Evolutionary conservation across 768 basidiomycete genomes (phyloP).

Genomic region (Suillus clintonianus): DNA sequence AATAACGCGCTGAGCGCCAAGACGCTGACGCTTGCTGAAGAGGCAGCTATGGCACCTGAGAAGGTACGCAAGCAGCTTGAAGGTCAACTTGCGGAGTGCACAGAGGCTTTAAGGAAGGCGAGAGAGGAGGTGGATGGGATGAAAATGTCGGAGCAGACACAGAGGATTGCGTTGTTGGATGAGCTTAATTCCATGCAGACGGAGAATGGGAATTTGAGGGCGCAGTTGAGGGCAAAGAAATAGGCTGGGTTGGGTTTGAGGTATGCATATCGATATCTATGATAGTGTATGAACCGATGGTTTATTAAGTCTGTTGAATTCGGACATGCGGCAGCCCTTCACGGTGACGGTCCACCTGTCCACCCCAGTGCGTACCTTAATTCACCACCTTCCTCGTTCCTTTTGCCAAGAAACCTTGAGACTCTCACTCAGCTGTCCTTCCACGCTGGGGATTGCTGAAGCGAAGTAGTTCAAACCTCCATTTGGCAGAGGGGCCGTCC

Average conservation of each 20-base stretch:
- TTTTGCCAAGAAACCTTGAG: too few species aligned
- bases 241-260: not conserved
- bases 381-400: too few species aligned
- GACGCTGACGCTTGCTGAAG: constrained; percentile 51
- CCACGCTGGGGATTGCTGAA: too few species aligned
- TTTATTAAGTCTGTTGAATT: not conserved
- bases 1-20: constrained; percentile 78
- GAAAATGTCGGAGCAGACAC: constrained; percentile 72
- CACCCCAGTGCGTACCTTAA: too few species aligned
- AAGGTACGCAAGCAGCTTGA: constrained; percentile 66
- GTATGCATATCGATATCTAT: not conserved
- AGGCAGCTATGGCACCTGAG: constrained; percentile 37
- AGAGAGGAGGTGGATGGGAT: constrained; percentile 70
- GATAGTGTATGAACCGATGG: not conserved
- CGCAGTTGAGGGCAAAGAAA: constrained; percentile 67
- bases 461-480: too few species aligned
- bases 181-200: constrained; percentile 84
- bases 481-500: too few species aligned
- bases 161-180: constrained; percentile 83
- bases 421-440: too few species aligned
- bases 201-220: constrained; percentile 70
- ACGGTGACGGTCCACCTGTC: too few species aligned
- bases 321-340: too few species aligned
- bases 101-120: constrained; percentile 61
- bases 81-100: constrained; percentile 59